Percentiles rank a stretch among this genome's conserved stretches.
phyloP scores from a whole-genome alignment of 2,329 filamentous ascomycete species.

The Paecilomyces niveus region DNA sequence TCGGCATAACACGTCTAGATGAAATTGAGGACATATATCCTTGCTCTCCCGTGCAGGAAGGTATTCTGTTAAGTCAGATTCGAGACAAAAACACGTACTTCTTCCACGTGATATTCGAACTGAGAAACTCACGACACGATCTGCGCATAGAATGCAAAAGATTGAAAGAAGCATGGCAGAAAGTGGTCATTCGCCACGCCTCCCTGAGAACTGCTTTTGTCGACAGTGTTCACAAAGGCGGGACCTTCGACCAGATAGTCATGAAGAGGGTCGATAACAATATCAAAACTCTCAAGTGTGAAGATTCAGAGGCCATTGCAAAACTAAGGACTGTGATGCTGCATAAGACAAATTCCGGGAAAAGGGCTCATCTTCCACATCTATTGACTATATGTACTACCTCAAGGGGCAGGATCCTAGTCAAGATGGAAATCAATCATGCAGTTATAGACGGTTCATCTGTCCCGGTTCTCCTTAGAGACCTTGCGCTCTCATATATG shows the following conservation, averaged over 20 bases:
- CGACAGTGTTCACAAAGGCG: slow-evolving; percentile 25
- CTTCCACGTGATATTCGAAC: slow-evolving; percentile 29
- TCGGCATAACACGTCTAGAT: slow-evolving; percentile 23
- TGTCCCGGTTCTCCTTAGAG: slow-evolving; percentile 23
- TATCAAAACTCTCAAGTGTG: slow-evolving; percentile 22
- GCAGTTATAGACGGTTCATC: slow-evolving; percentile 31
- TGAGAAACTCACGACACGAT: slow-evolving; percentile 14
- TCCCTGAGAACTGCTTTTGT: slow-evolving; percentile 28
- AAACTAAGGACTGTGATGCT: slow-evolving; percentile 21
- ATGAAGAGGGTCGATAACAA: slow-evolving; percentile 18
- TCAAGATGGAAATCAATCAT: slow-evolving; percentile 33
- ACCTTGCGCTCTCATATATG: slow-evolving; percentile 26
- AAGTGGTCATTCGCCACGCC: slow-evolving; percentile 24
- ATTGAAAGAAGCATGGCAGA: slow-evolving; percentile 26
- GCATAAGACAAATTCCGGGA: slow-evolving; percentile 15
- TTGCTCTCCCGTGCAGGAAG: slow-evolving; percentile 30
- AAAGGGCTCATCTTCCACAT: slow-evolving; percentile 23
- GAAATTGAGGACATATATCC: slow-evolving; percentile 30
- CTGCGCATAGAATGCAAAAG: slow-evolving; percentile 16
- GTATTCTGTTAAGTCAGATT: slow-evolving; percentile 30
- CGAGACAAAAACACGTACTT: slow-evolving; percentile 29
- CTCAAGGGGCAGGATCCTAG: slow-evolving; percentile 19
- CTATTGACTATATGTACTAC: slow-evolving; percentile 29
- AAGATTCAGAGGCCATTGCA: slow-evolving; percentile 19
- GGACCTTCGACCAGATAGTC: slow-evolving; percentile 32